Percentiles rank a stretch among this genome's conserved stretches.
phyloP scores from a whole-genome alignment of 2,329 filamentous ascomycete species.

The Verticillium dahliae region DNA sequence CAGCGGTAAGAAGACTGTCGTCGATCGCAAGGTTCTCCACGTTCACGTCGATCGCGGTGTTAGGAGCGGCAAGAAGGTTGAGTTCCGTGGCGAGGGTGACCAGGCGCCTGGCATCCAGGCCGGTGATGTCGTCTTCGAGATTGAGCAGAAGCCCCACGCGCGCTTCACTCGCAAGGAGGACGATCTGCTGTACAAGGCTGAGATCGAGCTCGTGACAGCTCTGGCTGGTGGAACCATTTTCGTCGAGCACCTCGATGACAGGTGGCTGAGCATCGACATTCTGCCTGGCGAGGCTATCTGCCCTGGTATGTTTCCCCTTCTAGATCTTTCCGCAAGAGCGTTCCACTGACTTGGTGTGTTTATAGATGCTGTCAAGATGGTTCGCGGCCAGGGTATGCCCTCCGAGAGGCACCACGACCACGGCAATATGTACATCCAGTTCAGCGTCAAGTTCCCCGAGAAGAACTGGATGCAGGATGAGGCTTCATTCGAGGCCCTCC shows the following conservation, averaged over 20 bases:
- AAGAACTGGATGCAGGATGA: slow-evolving; percentile 62
- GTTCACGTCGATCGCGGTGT: slow-evolving; percentile 96
- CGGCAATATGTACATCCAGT: slow-evolving; percentile 96
- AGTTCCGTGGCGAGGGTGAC: slow-evolving; percentile 95
- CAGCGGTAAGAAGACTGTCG: slow-evolving; percentile 93
- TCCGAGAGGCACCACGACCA: slow-evolving; percentile 90
- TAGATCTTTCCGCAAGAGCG: not conserved
- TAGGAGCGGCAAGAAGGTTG: slow-evolving; percentile 88
- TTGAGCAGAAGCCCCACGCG: slow-evolving; percentile 96
- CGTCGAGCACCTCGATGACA: slow-evolving; percentile 94
- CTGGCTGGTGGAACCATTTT: slow-evolving; percentile 85
- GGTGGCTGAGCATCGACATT: slow-evolving; percentile 93
- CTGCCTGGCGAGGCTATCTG: slow-evolving; percentile 90
- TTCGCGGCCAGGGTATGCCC: slow-evolving; percentile 96
- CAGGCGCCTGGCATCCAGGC: slow-evolving; percentile 89
- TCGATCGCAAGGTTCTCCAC: slow-evolving; percentile 96
- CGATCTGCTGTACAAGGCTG: slow-evolving; percentile 88
- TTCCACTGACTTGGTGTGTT: not conserved
- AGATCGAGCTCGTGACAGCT: slow-evolving; percentile 93
- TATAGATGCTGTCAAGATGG: slow-evolving; percentile 81
- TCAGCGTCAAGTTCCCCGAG: slow-evolving; percentile 94
- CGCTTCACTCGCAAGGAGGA: slow-evolving; percentile 96
- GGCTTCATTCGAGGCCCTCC: slow-evolving; percentile 70
- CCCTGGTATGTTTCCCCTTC: slow-evolving; percentile 59
- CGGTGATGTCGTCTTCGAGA: slow-evolving; percentile 96